These are phyloP conservation scores for Dioszegia crocea DNA, from an alignment of 768 basidiomycete species.

Conservation along the genomic window DNA sequence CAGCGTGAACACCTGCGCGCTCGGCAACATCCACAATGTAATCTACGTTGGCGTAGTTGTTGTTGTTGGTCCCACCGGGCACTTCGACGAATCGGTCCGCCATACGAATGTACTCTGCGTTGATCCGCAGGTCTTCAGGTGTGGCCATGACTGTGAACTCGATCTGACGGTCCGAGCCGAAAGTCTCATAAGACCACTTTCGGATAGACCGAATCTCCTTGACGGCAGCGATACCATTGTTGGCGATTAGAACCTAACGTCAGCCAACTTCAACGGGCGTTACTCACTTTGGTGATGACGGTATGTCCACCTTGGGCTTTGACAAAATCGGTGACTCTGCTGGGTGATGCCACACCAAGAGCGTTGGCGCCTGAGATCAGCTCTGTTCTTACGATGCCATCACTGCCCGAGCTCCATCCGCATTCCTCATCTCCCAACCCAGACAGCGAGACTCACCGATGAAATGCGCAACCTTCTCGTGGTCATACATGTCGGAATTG, in stretches of 20 bases:
- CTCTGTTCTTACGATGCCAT: not conserved
- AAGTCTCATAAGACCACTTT: constrained; percentile 99
- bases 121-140: constrained; percentile 90
- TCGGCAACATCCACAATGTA: constrained; percentile 98
- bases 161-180: constrained; percentile 89
- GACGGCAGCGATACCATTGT: constrained; percentile 98
- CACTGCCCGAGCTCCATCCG: not conserved
- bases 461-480: constrained; percentile 62
- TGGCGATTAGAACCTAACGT: constrained; percentile 90
- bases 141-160: constrained; percentile 99
- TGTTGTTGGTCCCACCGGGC: constrained; percentile 96
- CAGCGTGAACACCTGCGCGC: constrained; percentile 93
- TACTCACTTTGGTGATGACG: constrained; percentile 88
- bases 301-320: constrained; percentile 89
- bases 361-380: constrained; percentile 77
- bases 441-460: constrained; percentile 55
- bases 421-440: not conserved
- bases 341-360: constrained; percentile 72
- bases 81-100: constrained; percentile 99
- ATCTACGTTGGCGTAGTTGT: constrained; percentile 99
- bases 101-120: constrained; percentile 99
- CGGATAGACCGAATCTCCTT: constrained; percentile 98
- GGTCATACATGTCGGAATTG: constrained; percentile 51
- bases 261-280: not conserved
- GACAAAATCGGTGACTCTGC: constrained; percentile 84